Evolutionary conservation across 2,329 filamentous ascomycete genomes (phyloP), one percentile per base, ranked within the genome.

Genomic region (Fusarium tjaetaba): DNA sequence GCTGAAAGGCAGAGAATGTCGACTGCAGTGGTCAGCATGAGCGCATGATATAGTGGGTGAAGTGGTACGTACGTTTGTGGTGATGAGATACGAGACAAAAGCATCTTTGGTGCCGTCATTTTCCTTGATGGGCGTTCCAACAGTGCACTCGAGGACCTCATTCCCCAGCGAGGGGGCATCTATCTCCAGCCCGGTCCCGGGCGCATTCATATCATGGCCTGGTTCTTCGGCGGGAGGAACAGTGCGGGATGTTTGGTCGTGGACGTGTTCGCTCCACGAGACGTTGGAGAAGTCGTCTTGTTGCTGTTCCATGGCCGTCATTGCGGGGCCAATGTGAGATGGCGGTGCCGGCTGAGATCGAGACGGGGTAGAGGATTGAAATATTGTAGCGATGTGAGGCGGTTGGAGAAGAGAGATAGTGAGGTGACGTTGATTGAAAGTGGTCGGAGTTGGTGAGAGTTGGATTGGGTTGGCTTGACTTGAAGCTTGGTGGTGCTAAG

Each of bases 41-140:
- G 34, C 7, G 20, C n/a, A 46, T 13, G 38, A n/a, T 28, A 16
- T 0, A 9, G 14, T 56, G 41, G 43, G 51, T 18, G 39, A 15
- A 16, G 10, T 32, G 4, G 14, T 26, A 76, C 82, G 36, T 86
- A 97, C 95, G 84, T 95, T 88, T 60, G 96, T 98, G 49, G 94
- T 96, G 74, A 99, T 94, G 56, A 97, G 87, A 82, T 99, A 99
- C 16, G 96, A 98, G 66, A 98, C 93, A 84, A 97, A 99, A 61
- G 94, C 93, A 83, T 98, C 96, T 83, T 98, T 98, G 67, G 95
- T 97, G 53, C 96, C 96, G 79, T 98, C 94, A 79, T 96, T 96
- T 86, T 98, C 96, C 84, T 98, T 98, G 82, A 96, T 89, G 26
- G 96, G 95, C 66, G 92, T 89, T 61, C 91, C 90, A 24, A 99